Evolutionary conservation across 2,329 filamentous ascomycete genomes (phyloP).

Genomic region (Meredithiella fracta): DNA sequence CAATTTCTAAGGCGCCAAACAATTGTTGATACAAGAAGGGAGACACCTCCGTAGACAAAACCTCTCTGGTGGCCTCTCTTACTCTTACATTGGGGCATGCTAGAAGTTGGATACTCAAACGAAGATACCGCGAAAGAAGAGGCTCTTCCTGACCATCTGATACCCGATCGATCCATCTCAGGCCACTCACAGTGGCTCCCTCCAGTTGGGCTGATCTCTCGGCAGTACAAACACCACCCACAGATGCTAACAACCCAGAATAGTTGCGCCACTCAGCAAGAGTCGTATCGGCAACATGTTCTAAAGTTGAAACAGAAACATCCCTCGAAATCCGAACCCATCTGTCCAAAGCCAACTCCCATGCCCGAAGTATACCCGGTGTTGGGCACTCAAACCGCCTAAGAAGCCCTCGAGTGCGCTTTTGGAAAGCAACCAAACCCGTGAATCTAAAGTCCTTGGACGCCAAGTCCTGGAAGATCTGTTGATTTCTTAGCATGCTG

Average conservation of each 20-base stretch:
- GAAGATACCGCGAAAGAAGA: conserved; percentile 42
- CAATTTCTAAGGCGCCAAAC: conserved; percentile 47
- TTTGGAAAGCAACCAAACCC: conserved; percentile 53
- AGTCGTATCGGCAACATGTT: conserved; percentile 37
- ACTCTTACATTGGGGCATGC: conserved; percentile 48
- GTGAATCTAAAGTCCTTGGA: conserved; percentile 50
- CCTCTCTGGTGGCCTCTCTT: conserved; percentile 49
- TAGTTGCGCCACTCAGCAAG: conserved; percentile 52
- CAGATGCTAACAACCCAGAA: conserved; percentile 50
- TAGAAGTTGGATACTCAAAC: conserved; percentile 46
- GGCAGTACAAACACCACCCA: conserved; percentile 49
- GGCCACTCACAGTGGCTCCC: conserved; percentile 37
- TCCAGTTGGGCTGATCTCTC: conserved; percentile 40
- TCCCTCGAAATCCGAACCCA: conserved; percentile 50
- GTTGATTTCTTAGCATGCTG: conserved; percentile 40
- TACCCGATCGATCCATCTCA: conserved; percentile 49
- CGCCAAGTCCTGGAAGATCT: conserved; percentile 44
- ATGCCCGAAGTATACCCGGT: conserved; percentile 49
- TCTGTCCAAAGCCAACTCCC: conserved; percentile 48
- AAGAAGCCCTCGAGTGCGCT: conserved; percentile 42
- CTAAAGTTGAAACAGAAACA: conserved; percentile 35
- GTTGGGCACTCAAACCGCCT: conserved; percentile 45
- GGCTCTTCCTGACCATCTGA: conserved; percentile 45
- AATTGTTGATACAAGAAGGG: conserved; percentile 43
- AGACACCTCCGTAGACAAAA: conserved; percentile 48